Evolutionary conservation across 495 filamentous ascomycete genomes (phyloP), one percentile per base, ranked within the genome.

Genomic region (Immersiella caudata): DNA sequence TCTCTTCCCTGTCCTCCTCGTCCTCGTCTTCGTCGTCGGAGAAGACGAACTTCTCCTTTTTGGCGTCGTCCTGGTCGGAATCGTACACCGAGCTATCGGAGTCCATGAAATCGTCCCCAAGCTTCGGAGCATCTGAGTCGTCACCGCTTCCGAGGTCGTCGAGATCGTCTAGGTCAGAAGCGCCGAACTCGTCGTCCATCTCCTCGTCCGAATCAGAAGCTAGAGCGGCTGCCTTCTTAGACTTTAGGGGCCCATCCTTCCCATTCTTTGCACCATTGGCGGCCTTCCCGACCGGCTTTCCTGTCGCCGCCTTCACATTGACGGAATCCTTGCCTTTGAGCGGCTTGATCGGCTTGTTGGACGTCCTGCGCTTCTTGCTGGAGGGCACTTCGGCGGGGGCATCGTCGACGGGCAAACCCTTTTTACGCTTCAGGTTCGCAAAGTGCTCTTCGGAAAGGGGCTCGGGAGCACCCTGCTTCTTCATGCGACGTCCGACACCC

Each of bases 11-110:
- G 71, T 96, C 93, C 0, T 89, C 91, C 49, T 93, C 87, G 69
- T 94, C 92, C 72, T 97, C 88, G 67, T 94, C 93, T 75, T 97
- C 94, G 73, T 99, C 95, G 64, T 97, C 94, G 0, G 95, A 98
- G 82, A 97, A 99, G 80, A 95, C 90, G 46, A 88, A 85, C 73
- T 79, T 79, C 61, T 76, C 72, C 68, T 83, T 83, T 61, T 91
- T 89, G 21, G 86, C 85, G 50, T 87, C 90, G 9, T 83, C 82
- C 55, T 91, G 87, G 52, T 89, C 88, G 14, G 92, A 95, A 72
- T 93, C 93, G 67, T 88, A 89, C 51, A 92, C 86, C 1, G 90
- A 91, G 63, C 87, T 76, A 74, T 83, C 84, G 7, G 80, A 82
- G 11, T 82, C 87, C 16, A 88, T 66, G 71, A 89, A 86, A 65